Base-by-base conservation (phyloP, 2,329 filamentous ascomycete genomes). In the Fusarium staphyleae region DNA sequence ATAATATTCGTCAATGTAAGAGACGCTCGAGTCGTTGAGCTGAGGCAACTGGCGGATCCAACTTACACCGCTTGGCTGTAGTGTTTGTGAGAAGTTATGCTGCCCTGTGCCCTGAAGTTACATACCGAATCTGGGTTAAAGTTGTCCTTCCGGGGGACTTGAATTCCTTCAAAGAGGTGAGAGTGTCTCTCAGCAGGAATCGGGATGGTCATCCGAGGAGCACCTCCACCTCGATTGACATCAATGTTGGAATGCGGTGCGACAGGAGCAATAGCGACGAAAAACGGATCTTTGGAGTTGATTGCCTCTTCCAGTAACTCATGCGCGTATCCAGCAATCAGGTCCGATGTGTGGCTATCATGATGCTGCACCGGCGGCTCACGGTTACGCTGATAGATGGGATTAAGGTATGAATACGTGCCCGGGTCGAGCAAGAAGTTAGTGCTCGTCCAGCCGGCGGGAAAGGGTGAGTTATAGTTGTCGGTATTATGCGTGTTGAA, bases 101-200 rank as follows among this genome's bases (percentile, higher is more conserved):
- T 7, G 28, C 9, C 10, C 19, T 11, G 9, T 11, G 12, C 1
- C 7, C 2, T 19, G 30, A 12, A 19, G 1, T 4, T 3, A 66
- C 73, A 30, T 69, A 82, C 81, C 56, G 75, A 72, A 3, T 83
- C 78, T 0, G 87, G 87, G 60, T 91, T 91, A 70, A 90, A 91
- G 66, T 85, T 84, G 0, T 77, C 72, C 0, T 80, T 85, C 8
- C 88, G 76, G 0, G 88, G 88, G 0, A 89, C 80, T 16, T 76
- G 80, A 0, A 77, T 79, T 22, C 82, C 79, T 3, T 77, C 68
- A 66, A 91, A 91, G 0, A 90, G 76, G 65, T 87, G 71, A 33
- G 78, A 74, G 57, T 91, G 87, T 35, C 87, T 77, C 34, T 83
- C 74, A 0, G 85, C 79, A 0, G 87, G 79, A 13, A 88, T 76